Evolutionary conservation across 768 basidiomycete genomes (phyloP), one percentile per base, ranked within the genome.

Genomic region (Rhodotorula kratochvilovae): DNA sequence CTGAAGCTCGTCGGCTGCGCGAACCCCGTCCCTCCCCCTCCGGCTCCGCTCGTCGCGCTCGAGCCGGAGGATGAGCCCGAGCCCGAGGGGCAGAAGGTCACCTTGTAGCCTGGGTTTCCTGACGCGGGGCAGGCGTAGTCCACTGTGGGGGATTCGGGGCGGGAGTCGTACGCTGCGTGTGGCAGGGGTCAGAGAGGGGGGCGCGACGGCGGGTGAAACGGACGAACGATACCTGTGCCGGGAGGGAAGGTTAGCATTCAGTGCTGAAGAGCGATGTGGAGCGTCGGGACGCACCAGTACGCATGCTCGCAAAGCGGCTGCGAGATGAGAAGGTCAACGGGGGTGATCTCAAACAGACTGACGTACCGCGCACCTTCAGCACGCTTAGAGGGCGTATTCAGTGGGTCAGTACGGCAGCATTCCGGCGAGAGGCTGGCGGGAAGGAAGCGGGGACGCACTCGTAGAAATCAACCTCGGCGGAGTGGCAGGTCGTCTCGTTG

Each of bases 381-480:
- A 29, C 29, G 16, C 51, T 53, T 6, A n/a, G 29, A 15, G n/a
- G 1, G 5, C 51, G 10, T 27, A 27, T 53, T n/a, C 2, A 48
- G 46, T 48, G 46, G 23, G 19, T 25, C 21, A 25, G 19, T 6
- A 17, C 5, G 45, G 45, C 16, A 10, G 42, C 42, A 42, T 8
- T 16, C 10, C 8, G 42, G 43, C 16, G 46, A 48, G 4, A 3
- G 21, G 46, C 8, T 8, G 19, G 10, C 19, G 46, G 10, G 23
- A 3, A 21, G 23, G 46, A 48, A 21, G 23, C 46, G 46, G 1
- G 3, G 17, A n/a, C 51, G 27, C 51, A 53, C 51, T 29, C 17
- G 61, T 68, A 69, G 58, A 33, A 69, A 39, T 69, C 68, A 4
- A 69, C 68, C 3, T 51, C 42, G 23, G 16, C 31, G 10, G 57